Conservation (phyloP, 192 early-diverging fungal species). For the Ambispora gerdemannii region DNA sequence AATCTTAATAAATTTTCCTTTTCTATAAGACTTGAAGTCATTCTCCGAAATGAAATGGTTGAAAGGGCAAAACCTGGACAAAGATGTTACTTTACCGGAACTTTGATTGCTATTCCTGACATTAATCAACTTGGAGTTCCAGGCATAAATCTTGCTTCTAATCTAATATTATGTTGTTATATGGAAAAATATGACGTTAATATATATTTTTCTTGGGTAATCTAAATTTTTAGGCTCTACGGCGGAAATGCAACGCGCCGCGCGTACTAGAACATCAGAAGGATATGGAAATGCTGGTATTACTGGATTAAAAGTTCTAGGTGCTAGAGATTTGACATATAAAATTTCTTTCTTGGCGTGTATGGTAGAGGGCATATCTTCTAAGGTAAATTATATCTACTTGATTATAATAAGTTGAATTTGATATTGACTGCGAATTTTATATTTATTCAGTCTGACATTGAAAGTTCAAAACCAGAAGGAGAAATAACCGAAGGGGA, state of each 20-base stretch:
- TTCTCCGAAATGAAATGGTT: conserved; percentile 89
- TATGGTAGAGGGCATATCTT: conserved; percentile 65
- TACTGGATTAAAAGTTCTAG: conserved; percentile 80
- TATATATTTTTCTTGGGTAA: neutral
- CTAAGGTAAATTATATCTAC: conserved; percentile 29
- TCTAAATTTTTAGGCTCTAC: conserved; percentile 37
- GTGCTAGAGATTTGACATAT: conserved; percentile 91
- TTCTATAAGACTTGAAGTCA: conserved; percentile 76
- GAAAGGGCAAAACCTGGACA: conserved; percentile 97
- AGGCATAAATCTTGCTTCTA: conserved; percentile 43
- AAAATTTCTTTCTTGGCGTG: conserved; percentile 86
- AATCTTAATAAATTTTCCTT: neutral
- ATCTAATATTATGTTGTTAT: neutral
- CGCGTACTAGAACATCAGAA: conserved; percentile 43
- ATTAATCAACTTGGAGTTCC: conserved; percentile 77
- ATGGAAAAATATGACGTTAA: no score
- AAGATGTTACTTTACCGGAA: conserved; percentile 82
- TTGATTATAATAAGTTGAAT: neutral
- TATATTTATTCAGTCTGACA: neutral
- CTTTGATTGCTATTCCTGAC: conserved; percentile 90
- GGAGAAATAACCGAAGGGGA: conserved; percentile 59
- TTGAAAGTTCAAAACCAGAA: conserved; percentile 27
- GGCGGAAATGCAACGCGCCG: conserved; percentile 58
- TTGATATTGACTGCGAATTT: neutral
- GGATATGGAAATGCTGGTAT: conserved; percentile 74